Evolutionary conservation across 2,329 filamentous ascomycete genomes (phyloP).

Genomic region (Arthrobotrys sinensis): DNA sequence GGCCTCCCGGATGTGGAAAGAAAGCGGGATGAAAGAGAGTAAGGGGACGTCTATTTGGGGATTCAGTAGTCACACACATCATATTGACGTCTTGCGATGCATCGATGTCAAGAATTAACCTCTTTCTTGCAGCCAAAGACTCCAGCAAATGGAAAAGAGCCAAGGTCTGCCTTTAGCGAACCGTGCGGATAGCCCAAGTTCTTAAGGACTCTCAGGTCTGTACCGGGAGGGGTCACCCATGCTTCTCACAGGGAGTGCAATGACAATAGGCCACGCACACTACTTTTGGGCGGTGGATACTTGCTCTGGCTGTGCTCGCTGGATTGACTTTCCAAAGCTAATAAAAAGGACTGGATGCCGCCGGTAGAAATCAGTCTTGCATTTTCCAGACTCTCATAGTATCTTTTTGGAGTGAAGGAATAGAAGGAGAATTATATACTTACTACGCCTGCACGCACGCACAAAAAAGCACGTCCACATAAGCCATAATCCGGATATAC

Average conservation of each 20-base stretch:
- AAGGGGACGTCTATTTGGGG: conserved; percentile 17
- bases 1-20: conserved; percentile 29
- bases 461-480: conserved; percentile 2
- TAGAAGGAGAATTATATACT: conserved; percentile 33
- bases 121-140: conserved; percentile 9
- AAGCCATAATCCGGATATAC: conserved; percentile 18
- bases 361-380: conserved; percentile 37
- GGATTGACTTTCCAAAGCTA: conserved; percentile 57
- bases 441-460: conserved; percentile 26
- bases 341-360: conserved; percentile 41
- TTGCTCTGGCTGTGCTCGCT: conserved; percentile 10
- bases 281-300: conserved; percentile 44
- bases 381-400: conserved; percentile 14
- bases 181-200: conserved; percentile 48
- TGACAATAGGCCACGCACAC: conserved; percentile 54
- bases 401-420: conserved; percentile 41
- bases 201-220: conserved; percentile 21
- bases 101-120: conserved; percentile 24
- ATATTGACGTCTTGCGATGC: conserved; percentile 27
- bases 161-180: conserved; percentile 54
- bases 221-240: conserved; percentile 57
- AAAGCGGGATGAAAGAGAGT: conserved; percentile 21
- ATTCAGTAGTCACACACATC: conserved; percentile 31
- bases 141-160: conserved; percentile 31
- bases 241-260: conserved; percentile 33